Evolutionary conservation across 495 filamentous ascomycete genomes (phyloP), one percentile per base, ranked within the genome.

Genomic region (Aspergillus haitiensis): DNA sequence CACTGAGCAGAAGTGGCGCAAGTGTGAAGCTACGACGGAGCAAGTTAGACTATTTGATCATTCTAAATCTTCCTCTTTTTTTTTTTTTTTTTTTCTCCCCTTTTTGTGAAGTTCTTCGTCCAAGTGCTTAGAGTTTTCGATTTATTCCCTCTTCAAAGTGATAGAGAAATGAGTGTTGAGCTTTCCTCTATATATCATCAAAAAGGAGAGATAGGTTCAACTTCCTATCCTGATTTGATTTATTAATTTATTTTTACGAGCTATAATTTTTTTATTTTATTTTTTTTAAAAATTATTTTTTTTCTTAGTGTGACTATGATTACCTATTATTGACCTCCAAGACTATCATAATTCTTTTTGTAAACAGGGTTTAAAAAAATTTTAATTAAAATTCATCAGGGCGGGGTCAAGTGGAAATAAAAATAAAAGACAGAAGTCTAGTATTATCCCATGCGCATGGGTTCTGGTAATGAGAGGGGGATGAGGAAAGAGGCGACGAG

Each of bases 1-100:
- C 53, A 58, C 60, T 57, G 33, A 66, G 57, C 51, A 58, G 53
- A 60, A 64, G 65, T 68, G 65, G 60, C 65, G 62, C 62, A 64
- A 64, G 61, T 61, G 52, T 46, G 35, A 46, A 56, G 52, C 56
- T 63, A 52, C 47, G 50, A 46, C 61, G 32, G 61, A 59, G 56
- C 48, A 32, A 56, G 56, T 59, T 63, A 57, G 50, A 48, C 49
- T 32, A 44, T 52, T 52, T 37, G 48, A 51, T 51, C 21, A 12
- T 51, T 51, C 48, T 51, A 33, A 18, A 44, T 54, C 44, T 50
- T 34, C 55, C 46, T 58, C 44, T 3, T 27, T 59, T 52, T 13
- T 34, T 9, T 12, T 51, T 12, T 51, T 51, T 6, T 35, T 31
- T 45, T 13, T 59, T 52, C 21, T 32, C 46, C 48, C 37, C 36